Percentiles rank a stretch among this genome's conserved stretches.
Conservation (phyloP, 179 eudicot genomes). For the Gypsophila paniculata region DNA sequence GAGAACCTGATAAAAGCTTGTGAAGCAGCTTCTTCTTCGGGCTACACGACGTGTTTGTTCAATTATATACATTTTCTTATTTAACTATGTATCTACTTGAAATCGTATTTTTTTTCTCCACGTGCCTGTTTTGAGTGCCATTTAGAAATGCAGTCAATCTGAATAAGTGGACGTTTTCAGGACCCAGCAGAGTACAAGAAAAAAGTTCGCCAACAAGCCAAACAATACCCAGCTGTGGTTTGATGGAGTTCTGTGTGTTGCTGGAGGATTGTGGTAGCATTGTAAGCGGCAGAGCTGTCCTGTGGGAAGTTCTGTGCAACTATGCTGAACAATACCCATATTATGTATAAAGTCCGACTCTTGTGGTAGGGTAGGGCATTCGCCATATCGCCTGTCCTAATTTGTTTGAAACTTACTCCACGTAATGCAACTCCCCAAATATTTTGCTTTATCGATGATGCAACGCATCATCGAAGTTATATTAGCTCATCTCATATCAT, state of each 20-base stretch:
- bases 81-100: neutral
- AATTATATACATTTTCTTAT: no score
- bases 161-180: constrained; percentile 37
- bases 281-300: neutral
- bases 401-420: constrained; percentile 15
- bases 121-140: neutral
- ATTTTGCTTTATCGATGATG: constrained; percentile 1
- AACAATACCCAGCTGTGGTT: constrained; percentile 59
- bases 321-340: neutral
- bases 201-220: constrained; percentile 75
- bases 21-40: no score
- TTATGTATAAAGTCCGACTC: constrained; percentile 25
- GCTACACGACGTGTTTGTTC: no score
- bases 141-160: neutral
- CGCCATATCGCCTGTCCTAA: constrained; percentile 7
- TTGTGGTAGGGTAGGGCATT: constrained; percentile 17
- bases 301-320: constrained; percentile 3
- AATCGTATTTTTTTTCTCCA: no score
- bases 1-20: neutral
- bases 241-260: constrained; percentile 9
- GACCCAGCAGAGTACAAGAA: constrained; percentile 66
- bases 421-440: constrained; percentile 13
- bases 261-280: constrained; percentile 10
- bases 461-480: neutral
- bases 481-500: neutral